Conservation (phyloP, 148 eudicot species). For the Vaccinium macrocarpon region DNA sequence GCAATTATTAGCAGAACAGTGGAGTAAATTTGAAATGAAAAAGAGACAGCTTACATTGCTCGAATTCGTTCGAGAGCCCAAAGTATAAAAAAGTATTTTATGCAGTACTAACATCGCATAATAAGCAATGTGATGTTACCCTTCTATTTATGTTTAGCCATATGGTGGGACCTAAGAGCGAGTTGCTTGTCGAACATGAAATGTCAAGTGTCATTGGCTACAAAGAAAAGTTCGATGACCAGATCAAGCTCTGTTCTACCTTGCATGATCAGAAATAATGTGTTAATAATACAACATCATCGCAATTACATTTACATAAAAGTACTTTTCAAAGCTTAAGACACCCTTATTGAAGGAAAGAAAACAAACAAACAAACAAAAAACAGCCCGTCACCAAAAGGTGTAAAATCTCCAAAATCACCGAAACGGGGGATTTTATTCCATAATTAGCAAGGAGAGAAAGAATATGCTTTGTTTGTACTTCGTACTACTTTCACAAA, state of each 20-base stretch:
- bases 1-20: too few relatives aligned
- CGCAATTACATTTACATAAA: background rate
- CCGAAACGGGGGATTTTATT: background rate
- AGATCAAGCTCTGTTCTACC: background rate
- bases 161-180: background rate
- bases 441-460: background rate
- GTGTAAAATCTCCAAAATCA: background rate
- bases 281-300: background rate
- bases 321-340: too few relatives aligned
- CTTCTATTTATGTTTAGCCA: background rate
- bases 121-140: background rate
- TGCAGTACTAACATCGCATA: background rate
- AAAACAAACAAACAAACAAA: background rate
- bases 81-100: background rate
- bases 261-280: too few relatives aligned
- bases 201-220: background rate
- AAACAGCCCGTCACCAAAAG: background rate
- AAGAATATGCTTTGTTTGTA: conserved; percentile 1
- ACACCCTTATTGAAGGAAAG: background rate
- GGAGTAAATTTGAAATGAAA: too few relatives aligned
- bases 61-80: background rate
- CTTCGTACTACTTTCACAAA: background rate
- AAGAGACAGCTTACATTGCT: background rate
- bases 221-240: background rate
- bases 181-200: background rate